These are phyloP conservation scores for Boletus fagicola DNA, from an alignment of 768 basidiomycete genomes.

Conservation along the genomic window DNA sequence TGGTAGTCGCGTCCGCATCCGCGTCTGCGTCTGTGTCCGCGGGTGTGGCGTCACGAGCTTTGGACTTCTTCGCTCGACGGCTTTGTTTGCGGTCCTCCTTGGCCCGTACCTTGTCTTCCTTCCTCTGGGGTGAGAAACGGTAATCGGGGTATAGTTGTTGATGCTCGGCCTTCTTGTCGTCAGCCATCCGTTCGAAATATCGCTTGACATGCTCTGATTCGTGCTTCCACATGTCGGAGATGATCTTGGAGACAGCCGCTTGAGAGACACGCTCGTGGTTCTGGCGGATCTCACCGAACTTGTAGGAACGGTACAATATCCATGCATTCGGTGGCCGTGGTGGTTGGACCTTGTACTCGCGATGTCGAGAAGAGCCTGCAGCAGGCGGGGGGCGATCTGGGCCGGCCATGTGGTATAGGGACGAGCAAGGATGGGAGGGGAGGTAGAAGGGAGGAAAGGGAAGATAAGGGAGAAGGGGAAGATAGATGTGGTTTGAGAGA, in stretches of 20 bases:
- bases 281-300: slow-evolving; percentile 33
- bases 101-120: slow-evolving; percentile 45
- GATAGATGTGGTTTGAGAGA: slow-evolving; percentile 19
- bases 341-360: slow-evolving; percentile 32
- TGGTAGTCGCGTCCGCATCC: background rate
- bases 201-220: slow-evolving; percentile 48
- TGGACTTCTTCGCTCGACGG: slow-evolving; percentile 23
- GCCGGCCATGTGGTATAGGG: slow-evolving; percentile 23
- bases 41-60: slow-evolving; percentile 21
- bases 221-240: slow-evolving; percentile 62
- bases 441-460: slow-evolving; percentile 9
- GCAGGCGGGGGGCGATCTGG: slow-evolving; percentile 11
- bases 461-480: slow-evolving; percentile 7
- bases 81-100: slow-evolving; percentile 40
- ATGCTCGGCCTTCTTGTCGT: slow-evolving; percentile 53
- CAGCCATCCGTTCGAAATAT: slow-evolving; percentile 53
- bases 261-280: slow-evolving; percentile 44
- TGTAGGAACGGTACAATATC: slow-evolving; percentile 75
- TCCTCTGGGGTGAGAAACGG: slow-evolving; percentile 55
- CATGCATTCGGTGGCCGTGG: slow-evolving; percentile 80
- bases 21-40: background rate
- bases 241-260: slow-evolving; percentile 60
- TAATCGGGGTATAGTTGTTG: slow-evolving; percentile 52
- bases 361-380: slow-evolving; percentile 1
- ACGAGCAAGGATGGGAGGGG: slow-evolving; percentile 2